Conservation (phyloP, 805 yeast species). For the Pichia membranifaciens region DNA sequence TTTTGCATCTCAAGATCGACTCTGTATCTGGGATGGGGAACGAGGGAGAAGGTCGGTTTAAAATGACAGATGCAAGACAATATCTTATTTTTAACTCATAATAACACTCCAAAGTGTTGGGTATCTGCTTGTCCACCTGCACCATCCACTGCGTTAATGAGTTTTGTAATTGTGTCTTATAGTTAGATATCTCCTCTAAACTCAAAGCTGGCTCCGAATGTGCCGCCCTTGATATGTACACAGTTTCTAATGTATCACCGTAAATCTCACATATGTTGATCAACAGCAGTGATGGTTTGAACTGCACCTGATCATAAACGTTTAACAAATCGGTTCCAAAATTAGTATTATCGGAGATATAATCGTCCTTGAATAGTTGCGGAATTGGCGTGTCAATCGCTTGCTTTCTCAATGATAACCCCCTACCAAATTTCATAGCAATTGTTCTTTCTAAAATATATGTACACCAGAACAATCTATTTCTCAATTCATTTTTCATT, state of each 20-base stretch:
- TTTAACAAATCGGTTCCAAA: neutral
- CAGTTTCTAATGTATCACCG: slow-evolving; percentile 22
- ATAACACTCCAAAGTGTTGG: slow-evolving; percentile 15
- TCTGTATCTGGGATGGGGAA: slow-evolving; percentile 18
- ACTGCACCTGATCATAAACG: slow-evolving; percentile 17
- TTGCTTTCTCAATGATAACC: slow-evolving; percentile 22
- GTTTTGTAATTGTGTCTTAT: slow-evolving; percentile 13
- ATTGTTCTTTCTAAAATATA: slow-evolving; percentile 23
- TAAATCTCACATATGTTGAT: slow-evolving; percentile 19
- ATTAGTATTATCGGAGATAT: slow-evolving; percentile 7
- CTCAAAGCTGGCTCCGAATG: slow-evolving; percentile 16
- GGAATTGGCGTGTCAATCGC: slow-evolving; percentile 26
- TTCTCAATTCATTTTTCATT: slow-evolving; percentile 19
- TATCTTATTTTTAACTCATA: slow-evolving; percentile 20
- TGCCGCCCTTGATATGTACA: slow-evolving; percentile 15
- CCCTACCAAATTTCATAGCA: slow-evolving; percentile 25
- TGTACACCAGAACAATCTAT: slow-evolving; percentile 24
- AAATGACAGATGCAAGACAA: slow-evolving; percentile 18
- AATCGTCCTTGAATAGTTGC: slow-evolving; percentile 17
- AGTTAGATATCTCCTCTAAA: slow-evolving; percentile 11
- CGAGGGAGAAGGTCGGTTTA: slow-evolving; percentile 25
- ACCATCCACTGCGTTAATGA: slow-evolving; percentile 18
- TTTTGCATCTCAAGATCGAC: slow-evolving; percentile 16
- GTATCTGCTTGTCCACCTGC: slow-evolving; percentile 18
- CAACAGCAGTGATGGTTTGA: slow-evolving; percentile 18